A percentile compares a stretch with the other conserved stretches of the same genome.
phyloP scores from a whole-genome alignment of 116 monocot species.

The Trichopus zeylanicus region DNA sequence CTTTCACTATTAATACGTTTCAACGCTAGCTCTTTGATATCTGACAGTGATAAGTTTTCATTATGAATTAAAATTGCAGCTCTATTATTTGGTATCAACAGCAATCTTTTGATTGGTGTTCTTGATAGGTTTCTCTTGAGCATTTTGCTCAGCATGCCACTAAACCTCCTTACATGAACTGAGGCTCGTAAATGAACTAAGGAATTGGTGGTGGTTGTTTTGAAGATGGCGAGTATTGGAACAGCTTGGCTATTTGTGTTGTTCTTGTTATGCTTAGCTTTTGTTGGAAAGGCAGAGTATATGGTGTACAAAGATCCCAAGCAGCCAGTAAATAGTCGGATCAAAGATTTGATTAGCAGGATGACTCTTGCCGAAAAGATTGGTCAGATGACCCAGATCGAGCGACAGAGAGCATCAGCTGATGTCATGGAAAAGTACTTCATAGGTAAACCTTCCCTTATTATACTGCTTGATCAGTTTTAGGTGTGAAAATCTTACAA shows the following conservation, averaged over 20 bases:
- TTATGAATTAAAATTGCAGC: too few relatives aligned
- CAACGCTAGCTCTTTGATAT: too few relatives aligned
- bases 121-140: neutral
- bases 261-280: constrained; percentile 16
- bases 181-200: neutral
- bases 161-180: neutral
- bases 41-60: too few relatives aligned
- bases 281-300: constrained; percentile 16
- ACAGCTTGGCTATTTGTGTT: constrained; percentile 2
- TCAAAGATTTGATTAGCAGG: constrained; percentile 37
- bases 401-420: constrained; percentile 38
- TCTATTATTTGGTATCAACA: too few relatives aligned
- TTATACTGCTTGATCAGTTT: neutral
- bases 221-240: constrained; percentile 11
- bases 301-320: constrained; percentile 55
- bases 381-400: constrained; percentile 79
- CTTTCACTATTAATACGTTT: too few relatives aligned
- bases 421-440: constrained; percentile 49
- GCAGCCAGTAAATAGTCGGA: constrained; percentile 30
- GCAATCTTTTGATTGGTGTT: neutral
- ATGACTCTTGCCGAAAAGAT: constrained; percentile 75
- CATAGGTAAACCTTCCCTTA: constrained; percentile 23
- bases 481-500: neutral
- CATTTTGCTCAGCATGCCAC: neutral
- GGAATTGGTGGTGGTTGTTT: neutral